Evolutionary conservation across 768 basidiomycete species (phyloP), one percentile per base, ranked within the genome.

Genomic region (Mycena venus): DNA sequence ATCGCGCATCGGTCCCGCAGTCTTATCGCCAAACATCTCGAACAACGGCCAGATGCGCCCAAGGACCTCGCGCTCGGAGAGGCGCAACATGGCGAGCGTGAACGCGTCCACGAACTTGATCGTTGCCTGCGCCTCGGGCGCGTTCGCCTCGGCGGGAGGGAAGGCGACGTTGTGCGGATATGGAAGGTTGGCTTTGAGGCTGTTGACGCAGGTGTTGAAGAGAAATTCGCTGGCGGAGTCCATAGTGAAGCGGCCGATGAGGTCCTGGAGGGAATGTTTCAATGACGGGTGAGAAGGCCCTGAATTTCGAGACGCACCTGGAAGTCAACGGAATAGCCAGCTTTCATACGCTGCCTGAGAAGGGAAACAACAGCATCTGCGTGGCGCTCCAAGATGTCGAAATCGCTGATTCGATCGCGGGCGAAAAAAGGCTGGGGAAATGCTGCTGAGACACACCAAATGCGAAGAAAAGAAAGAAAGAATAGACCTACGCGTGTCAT

Each of bases 151-250:
- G 73, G 25, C 75, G 53, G 9, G 83, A 68, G 65, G 80, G 55
- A 74, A 51, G 25, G 78, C 36, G n/a, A 82, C 82, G 56, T 88
- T 86, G 79, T 85, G 83, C 0, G 91, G 89, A 70, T 89, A 91
- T 14, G 89, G 90, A 17, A 93, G 82, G 15, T 84, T 84, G 8
- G 86, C 86, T 2, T 84, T 79, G 51, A 93, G 88, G 71, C 85
- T 87, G 70, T 91, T 79, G 2, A 92, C 89, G 76, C 88, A 89
- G 61, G 82, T 82, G 9, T 91, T 90, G 68, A 93, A 92, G 34
- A 93, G 86, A 77, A 92, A 92, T 70, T 92, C 91, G 0, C 91
- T 89, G 4, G 91, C 65, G 88, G 90, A 86, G 81, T 94, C 93
- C 29, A 93, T 87, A 0, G 92, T 91, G 79, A 92, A 93, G 6